Conservation (phyloP, 139 green algal species). For the Asterochloris sp. region DNA sequence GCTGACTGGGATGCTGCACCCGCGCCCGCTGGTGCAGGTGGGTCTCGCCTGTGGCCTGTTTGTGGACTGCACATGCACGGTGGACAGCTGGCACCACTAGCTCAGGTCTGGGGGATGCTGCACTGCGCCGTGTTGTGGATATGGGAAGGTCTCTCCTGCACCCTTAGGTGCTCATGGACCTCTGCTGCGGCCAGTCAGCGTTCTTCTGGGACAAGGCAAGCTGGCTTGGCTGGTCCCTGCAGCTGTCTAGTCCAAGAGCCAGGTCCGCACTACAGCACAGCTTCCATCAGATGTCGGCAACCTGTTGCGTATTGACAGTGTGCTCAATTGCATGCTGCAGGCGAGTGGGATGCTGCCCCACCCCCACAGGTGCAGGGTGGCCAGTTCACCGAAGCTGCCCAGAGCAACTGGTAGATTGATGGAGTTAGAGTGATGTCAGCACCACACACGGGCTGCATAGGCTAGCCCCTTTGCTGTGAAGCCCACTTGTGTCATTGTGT, state of each 20-base stretch:
- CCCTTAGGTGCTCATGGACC: neutral
- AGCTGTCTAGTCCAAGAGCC: neutral
- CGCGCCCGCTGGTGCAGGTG: no score
- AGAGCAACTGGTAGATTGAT: neutral
- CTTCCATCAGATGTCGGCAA: neutral
- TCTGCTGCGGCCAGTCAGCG: neutral
- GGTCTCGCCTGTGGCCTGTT: no score
- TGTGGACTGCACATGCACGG: no score
- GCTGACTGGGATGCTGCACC: no score
- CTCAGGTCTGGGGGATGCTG: no score
- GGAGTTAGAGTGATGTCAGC: neutral
- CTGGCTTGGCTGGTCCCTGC: neutral
- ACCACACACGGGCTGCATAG: neutral
- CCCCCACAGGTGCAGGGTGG: slow-evolving; percentile 21
- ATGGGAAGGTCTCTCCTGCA: no score
- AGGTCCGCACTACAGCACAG: neutral
- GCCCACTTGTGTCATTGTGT: neutral
- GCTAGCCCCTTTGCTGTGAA: neutral
- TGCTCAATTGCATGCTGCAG: neutral
- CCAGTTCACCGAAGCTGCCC: slow-evolving; percentile 5
- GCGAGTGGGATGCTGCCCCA: slow-evolving; percentile 23
- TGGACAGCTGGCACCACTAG: no score
- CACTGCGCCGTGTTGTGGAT: no score
- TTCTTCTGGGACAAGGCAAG: neutral
- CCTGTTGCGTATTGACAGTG: neutral